A percentile compares a stretch with the other conserved stretches of the same genome.
phyloP scores from a whole-genome alignment of 2,329 filamentous ascomycete species.

The Colletotrichum nymphaeae region DNA sequence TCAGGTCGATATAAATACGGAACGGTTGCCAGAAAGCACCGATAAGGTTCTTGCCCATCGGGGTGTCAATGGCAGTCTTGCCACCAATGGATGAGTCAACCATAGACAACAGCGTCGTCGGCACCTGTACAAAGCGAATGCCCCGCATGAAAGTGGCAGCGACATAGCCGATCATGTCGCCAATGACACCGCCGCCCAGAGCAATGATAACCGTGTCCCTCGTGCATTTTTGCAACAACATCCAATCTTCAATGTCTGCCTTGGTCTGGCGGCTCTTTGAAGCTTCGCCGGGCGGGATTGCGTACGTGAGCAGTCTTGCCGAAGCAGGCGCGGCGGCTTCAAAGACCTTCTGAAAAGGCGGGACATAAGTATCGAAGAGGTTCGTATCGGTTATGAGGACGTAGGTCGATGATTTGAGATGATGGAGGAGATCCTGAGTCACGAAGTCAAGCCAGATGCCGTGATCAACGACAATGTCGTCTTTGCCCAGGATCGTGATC shows the following conservation, averaged over 20 bases:
- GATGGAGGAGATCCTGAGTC: slow-evolving; percentile 81
- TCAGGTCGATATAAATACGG: slow-evolving; percentile 92
- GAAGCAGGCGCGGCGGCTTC: slow-evolving; percentile 47
- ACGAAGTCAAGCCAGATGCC: slow-evolving; percentile 89
- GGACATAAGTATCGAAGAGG: slow-evolving; percentile 82
- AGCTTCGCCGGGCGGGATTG: slow-evolving; percentile 89
- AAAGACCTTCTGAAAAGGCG: slow-evolving; percentile 71
- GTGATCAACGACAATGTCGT: slow-evolving; percentile 92
- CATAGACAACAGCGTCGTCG: slow-evolving; percentile 95
- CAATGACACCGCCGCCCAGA: slow-evolving; percentile 94
- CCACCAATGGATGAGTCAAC: slow-evolving; percentile 98
- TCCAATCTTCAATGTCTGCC: slow-evolving; percentile 97
- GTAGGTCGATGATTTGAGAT: slow-evolving; percentile 88
- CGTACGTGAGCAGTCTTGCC: slow-evolving; percentile 84
- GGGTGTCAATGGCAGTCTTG: slow-evolving; percentile 98
- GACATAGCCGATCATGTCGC: slow-evolving; percentile 97
- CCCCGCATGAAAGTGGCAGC: slow-evolving; percentile 99
- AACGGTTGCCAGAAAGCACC: slow-evolving; percentile 97
- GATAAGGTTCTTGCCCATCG: slow-evolving; percentile 94
- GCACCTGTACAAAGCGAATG: slow-evolving; percentile 95
- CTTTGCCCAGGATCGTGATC: slow-evolving; percentile 87
- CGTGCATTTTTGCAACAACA: slow-evolving; percentile 91
- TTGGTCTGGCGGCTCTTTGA: slow-evolving; percentile 96
- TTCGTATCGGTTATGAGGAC: slow-evolving; percentile 98
- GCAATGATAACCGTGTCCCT: slow-evolving; percentile 95